A percentile compares a stretch with the other conserved stretches of the same genome.
phyloP scores from a whole-genome alignment of 257 asterid species.

The Solanum corneliomulleri region DNA sequence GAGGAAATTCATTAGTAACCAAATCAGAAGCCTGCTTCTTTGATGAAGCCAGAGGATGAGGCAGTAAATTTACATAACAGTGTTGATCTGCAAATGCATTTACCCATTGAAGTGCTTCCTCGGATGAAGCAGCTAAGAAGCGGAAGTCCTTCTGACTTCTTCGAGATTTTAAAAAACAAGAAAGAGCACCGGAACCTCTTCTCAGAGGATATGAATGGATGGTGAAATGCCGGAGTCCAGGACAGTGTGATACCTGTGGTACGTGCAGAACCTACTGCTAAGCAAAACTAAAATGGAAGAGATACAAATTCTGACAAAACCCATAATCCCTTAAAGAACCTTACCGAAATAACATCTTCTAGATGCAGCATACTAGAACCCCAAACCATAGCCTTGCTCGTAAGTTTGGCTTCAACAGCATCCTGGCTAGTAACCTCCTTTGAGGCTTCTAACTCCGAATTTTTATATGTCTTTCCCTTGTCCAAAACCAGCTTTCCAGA shows the following conservation, averaged over 20 bases:
- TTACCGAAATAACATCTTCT: slow-evolving; percentile 81
- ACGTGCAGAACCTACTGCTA: neutral
- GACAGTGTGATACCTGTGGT: slow-evolving; percentile 81
- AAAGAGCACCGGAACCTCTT: slow-evolving; percentile 46
- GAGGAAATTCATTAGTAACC: slow-evolving; percentile 65
- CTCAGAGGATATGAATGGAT: slow-evolving; percentile 79
- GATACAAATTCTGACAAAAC: neutral
- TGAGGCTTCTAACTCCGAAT: slow-evolving; percentile 33
- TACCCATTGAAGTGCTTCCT: slow-evolving; percentile 93
- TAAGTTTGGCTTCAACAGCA: slow-evolving; percentile 73
- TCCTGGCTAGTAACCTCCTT: slow-evolving; percentile 35
- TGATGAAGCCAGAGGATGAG: slow-evolving; percentile 77
- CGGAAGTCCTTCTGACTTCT: slow-evolving; percentile 73
- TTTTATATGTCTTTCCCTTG: slow-evolving; percentile 42
- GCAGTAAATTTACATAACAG: slow-evolving; percentile 82
- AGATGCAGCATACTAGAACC: slow-evolving; percentile 55
- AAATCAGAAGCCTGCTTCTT: slow-evolving; percentile 58
- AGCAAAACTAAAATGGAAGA: neutral
- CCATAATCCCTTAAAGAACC: slow-evolving; percentile 4
- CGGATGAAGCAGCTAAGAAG: slow-evolving; percentile 72
- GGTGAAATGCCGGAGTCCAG: slow-evolving; percentile 82
- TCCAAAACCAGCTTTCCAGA: slow-evolving; percentile 65
- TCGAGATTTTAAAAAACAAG: slow-evolving; percentile 43
- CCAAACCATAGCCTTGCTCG: slow-evolving; percentile 91
- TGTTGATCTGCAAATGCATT: slow-evolving; percentile 95